Percentiles rank a stretch among this genome's conserved stretches.
Conservation (phyloP, 78 protist genomes). For the Monosiga brevicollis region DNA sequence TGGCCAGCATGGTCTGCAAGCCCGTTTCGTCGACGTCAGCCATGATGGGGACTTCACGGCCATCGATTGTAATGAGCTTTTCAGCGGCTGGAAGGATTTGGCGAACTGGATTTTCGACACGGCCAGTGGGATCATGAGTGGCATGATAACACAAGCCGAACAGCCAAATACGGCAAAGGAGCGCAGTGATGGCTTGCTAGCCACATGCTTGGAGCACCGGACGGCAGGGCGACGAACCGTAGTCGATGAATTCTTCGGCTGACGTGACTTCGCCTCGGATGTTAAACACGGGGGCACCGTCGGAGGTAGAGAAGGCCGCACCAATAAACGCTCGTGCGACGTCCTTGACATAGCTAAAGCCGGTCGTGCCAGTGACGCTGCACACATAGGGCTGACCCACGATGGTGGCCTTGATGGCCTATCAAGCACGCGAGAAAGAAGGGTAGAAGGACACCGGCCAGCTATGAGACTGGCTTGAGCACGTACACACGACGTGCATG, state of each 20-base stretch:
- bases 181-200: background rate
- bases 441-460: too few relatives aligned
- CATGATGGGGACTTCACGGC: background rate
- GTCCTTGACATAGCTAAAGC: constrained; percentile 34
- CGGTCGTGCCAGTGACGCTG: constrained; percentile 20
- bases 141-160: background rate
- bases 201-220: background rate
- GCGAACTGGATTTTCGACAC: too few relatives aligned
- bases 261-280: constrained; percentile 14
- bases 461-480: too few relatives aligned
- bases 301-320: background rate
- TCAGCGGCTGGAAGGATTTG: background rate
- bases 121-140: background rate
- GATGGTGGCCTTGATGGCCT: constrained; percentile 22
- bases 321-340: constrained; percentile 27
- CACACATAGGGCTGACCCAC: constrained; percentile 7
- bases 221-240: background rate
- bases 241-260: background rate
- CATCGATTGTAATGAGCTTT: background rate
- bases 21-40: background rate
- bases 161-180: background rate
- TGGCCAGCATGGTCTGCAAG: background rate
- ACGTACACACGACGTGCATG: too few relatives aligned
- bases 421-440: too few relatives aligned
- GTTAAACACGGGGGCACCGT: constrained; percentile 31